Evolutionary conservation across 768 basidiomycete species (phyloP).

Genomic region (Mrakia blollopis): DNA sequence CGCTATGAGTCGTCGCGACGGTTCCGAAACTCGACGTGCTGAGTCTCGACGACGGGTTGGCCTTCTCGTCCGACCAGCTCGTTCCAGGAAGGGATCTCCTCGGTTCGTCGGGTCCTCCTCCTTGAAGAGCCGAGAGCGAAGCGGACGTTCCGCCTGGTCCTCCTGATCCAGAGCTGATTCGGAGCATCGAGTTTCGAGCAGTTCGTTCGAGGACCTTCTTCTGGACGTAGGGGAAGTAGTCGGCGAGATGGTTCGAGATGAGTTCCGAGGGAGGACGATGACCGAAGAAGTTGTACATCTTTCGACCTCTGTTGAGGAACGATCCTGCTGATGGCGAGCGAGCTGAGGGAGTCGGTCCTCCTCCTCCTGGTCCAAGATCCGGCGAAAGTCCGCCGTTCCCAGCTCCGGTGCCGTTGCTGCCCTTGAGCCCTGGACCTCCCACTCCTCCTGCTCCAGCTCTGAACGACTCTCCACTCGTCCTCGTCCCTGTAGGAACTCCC

Average conservation of each 20-base stretch:
- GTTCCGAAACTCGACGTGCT: slow-evolving; percentile 28
- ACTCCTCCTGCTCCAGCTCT: slow-evolving; percentile 21
- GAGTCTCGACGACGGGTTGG: slow-evolving; percentile 5
- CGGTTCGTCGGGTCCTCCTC: neutral
- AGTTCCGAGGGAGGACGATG: slow-evolving; percentile 96
- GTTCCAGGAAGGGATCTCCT: slow-evolving; percentile 37
- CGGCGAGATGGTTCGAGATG: slow-evolving; percentile 86
- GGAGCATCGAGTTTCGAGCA: slow-evolving; percentile 82
- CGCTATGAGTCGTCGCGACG: neutral
- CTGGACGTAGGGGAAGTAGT: slow-evolving; percentile 92
- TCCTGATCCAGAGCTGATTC: slow-evolving; percentile 45
- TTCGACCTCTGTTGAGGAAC: slow-evolving; percentile 43
- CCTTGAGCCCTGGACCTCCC: no score
- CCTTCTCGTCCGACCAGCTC: slow-evolving; percentile 27
- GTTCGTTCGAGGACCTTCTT: slow-evolving; percentile 84
- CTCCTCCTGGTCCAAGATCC: neutral
- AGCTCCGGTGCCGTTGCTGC: slow-evolving; percentile 28
- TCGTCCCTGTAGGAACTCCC: slow-evolving; percentile 76
- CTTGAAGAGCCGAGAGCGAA: neutral
- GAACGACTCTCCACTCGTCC: slow-evolving; percentile 56
- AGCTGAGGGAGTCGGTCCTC: slow-evolving; percentile 8
- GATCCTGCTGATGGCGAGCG: slow-evolving; percentile 43
- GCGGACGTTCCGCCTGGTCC: slow-evolving; percentile 32
- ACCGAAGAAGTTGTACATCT: slow-evolving; percentile 79
- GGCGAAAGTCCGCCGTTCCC: slow-evolving; percentile 28